These are phyloP conservation scores for Naganishia onofrii DNA, from an alignment of 768 basidiomycete genomes.

Conservation along the genomic window DNA sequence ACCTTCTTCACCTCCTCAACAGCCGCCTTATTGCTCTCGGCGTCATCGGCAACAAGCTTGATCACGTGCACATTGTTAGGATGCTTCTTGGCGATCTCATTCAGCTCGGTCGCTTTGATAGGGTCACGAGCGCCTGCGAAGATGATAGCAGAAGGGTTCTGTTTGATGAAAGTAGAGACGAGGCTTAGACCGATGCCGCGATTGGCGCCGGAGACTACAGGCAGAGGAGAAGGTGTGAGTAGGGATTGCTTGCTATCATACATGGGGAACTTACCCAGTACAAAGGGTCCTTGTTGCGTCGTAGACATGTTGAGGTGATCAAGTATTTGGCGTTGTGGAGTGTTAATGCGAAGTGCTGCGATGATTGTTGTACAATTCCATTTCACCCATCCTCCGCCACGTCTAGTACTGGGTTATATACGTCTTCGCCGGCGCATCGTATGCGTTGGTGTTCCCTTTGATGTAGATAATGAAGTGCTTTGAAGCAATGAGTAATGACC, in stretches of 20 bases:
- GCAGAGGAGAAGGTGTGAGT: neutral
- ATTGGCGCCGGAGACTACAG: slow-evolving; percentile 38
- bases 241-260: too few relatives aligned
- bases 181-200: slow-evolving; percentile 39
- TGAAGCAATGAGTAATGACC: too few relatives aligned
- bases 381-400: too few relatives aligned
- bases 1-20: slow-evolving; percentile 34
- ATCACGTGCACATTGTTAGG: slow-evolving; percentile 28
- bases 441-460: too few relatives aligned
- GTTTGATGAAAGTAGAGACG: slow-evolving; percentile 33
- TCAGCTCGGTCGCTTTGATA: slow-evolving; percentile 12
- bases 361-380: too few relatives aligned
- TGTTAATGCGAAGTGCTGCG: too few relatives aligned
- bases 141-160: slow-evolving; percentile 30
- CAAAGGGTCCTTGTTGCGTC: slow-evolving; percentile 3
- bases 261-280: neutral
- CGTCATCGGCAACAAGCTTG: slow-evolving; percentile 34
- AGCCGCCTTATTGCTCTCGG: slow-evolving; percentile 34
- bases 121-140: slow-evolving; percentile 35
- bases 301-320: neutral
- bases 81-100: slow-evolving; percentile 24
- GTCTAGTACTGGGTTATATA: too few relatives aligned
- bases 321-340: neutral
- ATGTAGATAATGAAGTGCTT: too few relatives aligned
- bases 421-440: too few relatives aligned